Evolutionary conservation across 1,284 basidiomycete genomes (phyloP), one percentile per base, ranked within the genome.

Genomic region (Trichosporon sp.): DNA sequence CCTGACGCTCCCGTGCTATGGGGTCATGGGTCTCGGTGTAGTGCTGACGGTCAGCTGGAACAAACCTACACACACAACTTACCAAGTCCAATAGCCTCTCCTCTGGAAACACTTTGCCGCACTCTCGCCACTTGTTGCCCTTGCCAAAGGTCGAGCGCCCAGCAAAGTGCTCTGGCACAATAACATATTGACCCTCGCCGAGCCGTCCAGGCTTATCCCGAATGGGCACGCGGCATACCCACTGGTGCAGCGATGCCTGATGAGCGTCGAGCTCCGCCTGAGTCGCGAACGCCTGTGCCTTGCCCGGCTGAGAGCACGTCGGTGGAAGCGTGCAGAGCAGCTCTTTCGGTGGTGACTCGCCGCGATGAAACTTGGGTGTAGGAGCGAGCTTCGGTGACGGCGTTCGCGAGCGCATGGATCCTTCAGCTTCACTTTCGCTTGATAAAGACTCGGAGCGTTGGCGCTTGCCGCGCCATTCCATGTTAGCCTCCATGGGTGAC

Each of bases 21-120:
- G 91, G 87, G 77, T 95, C 90, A 70, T 95, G 92, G 67, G 88
- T 90, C 81, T 95, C 92, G 16, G 87, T 88, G 69, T 90, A 85
- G 80, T 95, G 92, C 88, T 93, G 73, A 10, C 68, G 56, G 56
- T 65, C 40, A 66, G 56, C 52, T 31, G 13, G 36, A 34, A 49
- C 62, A 33, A 19, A 56, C 61, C 14, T 8, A 46, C 27, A 16
- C 11, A 16, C 10, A 6, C 5, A 23, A 83, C 90, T 81, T 74
- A 92, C 91, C 79, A 95, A 75, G 66, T 89, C 86, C 31, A 95
- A 77, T 21, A 94, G 76, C 63, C 87, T 82, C 56, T 86, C 87
- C 71, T 92, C 89, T 1, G 92, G 92, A 74, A 95, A 95, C n/a
- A 93, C 89, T 74, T 87, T 87, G 14, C 85, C 84, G 80, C 92